phyloP scores from a whole-genome alignment of 352 stramenopile species.

The Phytophthora macrochlamydospora region DNA sequence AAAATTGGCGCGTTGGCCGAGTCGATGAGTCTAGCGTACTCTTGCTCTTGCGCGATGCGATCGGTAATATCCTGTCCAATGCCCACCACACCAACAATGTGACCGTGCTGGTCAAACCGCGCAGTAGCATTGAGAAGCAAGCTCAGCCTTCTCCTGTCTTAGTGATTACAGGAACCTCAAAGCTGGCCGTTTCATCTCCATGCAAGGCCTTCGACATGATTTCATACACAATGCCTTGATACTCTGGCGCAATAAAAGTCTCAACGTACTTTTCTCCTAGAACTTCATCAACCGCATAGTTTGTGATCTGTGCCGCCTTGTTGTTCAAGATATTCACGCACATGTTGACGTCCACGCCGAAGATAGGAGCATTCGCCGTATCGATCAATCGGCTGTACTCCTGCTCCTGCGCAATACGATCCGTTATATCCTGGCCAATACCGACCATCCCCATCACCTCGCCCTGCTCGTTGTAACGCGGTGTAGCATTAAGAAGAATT shows the following conservation, averaged over 20 bases:
- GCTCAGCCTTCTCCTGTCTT: conserved; percentile 44
- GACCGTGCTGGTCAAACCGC: conserved; percentile 51
- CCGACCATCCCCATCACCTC: conserved; percentile 78
- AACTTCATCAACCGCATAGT: conserved; percentile 59
- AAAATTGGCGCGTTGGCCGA: conserved; percentile 79
- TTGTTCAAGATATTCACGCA: conserved; percentile 74
- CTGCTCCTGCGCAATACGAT: conserved; percentile 64
- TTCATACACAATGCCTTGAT: conserved; percentile 48
- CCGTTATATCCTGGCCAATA: conserved; percentile 77
- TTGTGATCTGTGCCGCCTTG: conserved; percentile 61
- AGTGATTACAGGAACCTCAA: conserved; percentile 71
- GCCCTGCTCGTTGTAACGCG: conserved; percentile 66
- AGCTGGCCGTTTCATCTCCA: conserved; percentile 59
- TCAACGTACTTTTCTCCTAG: conserved; percentile 63
- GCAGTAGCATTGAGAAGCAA: conserved; percentile 61
- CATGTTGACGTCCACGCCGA: conserved; percentile 69
- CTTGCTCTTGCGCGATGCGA: conserved; percentile 68
- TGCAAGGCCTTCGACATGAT: conserved; percentile 65
- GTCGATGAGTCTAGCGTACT: conserved; percentile 70
- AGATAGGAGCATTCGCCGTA: conserved; percentile 73
- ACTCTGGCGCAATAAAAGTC: conserved; percentile 60
- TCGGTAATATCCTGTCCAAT: conserved; percentile 72
- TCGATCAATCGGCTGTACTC: conserved; percentile 77
- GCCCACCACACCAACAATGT: conserved; percentile 57
- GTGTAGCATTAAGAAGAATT: conserved; percentile 75